Percentiles rank a stretch among this genome's conserved stretches.
Evolutionary conservation across 2,329 filamentous ascomycete species (phyloP).

Genomic region (Cryphonectria japonica): DNA sequence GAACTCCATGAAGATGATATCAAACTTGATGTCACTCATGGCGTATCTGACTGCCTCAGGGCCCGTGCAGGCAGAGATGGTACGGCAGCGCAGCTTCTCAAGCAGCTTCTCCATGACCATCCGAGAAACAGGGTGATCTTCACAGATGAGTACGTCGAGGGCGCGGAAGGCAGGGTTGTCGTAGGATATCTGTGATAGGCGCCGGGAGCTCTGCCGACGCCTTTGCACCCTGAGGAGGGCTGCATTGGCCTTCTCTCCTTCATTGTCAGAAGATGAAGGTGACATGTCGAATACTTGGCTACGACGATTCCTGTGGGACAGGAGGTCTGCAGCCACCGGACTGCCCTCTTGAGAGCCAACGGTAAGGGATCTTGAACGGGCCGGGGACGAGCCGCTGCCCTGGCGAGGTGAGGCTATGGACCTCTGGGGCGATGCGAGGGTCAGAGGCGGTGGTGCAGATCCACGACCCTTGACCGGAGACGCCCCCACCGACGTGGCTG

Average conservation of each 20-base stretch:
- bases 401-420: constrained; percentile 63
- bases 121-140: constrained; percentile 94
- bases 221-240: constrained; percentile 84
- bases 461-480: constrained; percentile 62
- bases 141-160: constrained; percentile 92
- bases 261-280: constrained; percentile 95
- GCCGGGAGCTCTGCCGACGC: constrained; percentile 90
- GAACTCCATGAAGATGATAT: constrained; percentile 98
- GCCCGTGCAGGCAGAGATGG: constrained; percentile 87
- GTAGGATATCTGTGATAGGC: constrained; percentile 88
- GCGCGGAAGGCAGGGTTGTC: constrained; percentile 87
- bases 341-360: constrained; percentile 94
- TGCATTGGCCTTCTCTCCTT: constrained; percentile 89
- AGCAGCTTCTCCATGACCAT: constrained; percentile 99
- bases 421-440: constrained; percentile 65
- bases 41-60: constrained; percentile 92
- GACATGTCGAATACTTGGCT: constrained; percentile 97
- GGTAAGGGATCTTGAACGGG: constrained; percentile 83
- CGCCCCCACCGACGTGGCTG: constrained; percentile 56
- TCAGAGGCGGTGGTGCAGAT: constrained; percentile 52
- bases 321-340: constrained; percentile 67
- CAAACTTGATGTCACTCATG: constrained; percentile 96
- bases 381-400: constrained; percentile 62
- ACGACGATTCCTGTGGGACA: constrained; percentile 80
- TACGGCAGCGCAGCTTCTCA: constrained; percentile 92